Base-by-base conservation (phyloP, 441 rosid species). In the Capsella rubella region DNA sequence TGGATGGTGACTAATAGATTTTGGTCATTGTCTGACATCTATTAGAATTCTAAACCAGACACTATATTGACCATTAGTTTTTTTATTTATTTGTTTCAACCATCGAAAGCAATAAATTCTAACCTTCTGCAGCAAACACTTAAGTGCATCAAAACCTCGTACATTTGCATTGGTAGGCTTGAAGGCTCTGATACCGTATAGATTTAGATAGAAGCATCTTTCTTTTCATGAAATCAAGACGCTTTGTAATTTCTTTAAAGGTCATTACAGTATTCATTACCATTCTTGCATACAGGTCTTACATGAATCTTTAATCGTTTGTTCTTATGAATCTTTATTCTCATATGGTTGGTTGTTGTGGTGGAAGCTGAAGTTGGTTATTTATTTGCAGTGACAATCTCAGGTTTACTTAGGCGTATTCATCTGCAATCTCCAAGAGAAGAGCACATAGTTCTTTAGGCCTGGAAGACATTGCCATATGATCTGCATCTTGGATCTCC, bases 401-500 rank as follows among this genome's bases (percentile, higher is more conserved):
- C 58, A 52, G 27, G 49, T 66, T 37, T 14, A 35, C 35, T 37
- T 10, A 53, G 0, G 71, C 42, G 40, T 73, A 74, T 46, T 54
- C 45, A 4, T 60, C 32, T 1, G 79, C 84, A 5, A 67, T 31
- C 39, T 73, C 47, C 29, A 31, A 40, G 42, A 80, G 77, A 75
- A 13, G 29, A 52, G 29, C 27, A 45, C 77, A 72, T 0, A 78
- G 61, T 55, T 83, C 49, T 8, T 32, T 39, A 52, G 84, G 75
- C 61, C 61, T 75, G 15, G 77, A 80, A 15, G 62, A 15, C 84
- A 75, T 75, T 16, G 76, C 21, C 82, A 80, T 78, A 67, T 80
- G 79, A 75, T 78, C 84, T 0, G 83, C 61, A 6, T 66, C 78
- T 45, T 35, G 50, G 25, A 77, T 49, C 13, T 49, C 53, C 28